phyloP scores from a whole-genome alignment of 768 basidiomycete species.

The Hygrophorus russula region DNA sequence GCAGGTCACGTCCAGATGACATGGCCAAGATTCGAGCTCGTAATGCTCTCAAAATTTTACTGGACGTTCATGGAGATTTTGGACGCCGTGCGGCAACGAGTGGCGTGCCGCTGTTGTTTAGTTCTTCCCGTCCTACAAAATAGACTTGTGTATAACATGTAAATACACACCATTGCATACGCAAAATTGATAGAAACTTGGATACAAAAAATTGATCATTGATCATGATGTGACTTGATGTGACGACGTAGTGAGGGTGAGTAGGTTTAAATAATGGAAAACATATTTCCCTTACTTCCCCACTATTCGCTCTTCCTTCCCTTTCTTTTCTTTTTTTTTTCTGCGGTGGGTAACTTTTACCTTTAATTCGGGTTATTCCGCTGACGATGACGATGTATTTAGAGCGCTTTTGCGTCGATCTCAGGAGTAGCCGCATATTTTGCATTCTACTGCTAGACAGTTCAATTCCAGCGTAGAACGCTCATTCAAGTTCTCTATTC shows the following conservation, averaged over 20 bases:
- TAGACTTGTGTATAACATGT: no score
- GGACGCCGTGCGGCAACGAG: constrained; percentile 43
- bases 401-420: constrained; percentile 34
- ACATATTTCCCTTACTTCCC: neutral
- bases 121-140: no score
- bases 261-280: neutral
- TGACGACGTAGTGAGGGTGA: neutral
- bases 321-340: constrained; percentile 27
- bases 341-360: constrained; percentile 26
- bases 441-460: constrained; percentile 56
- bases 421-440: constrained; percentile 24
- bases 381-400: neutral
- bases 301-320: constrained; percentile 10
- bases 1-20: constrained; percentile 60
- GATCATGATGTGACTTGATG: constrained; percentile 3
- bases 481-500: constrained; percentile 30
- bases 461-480: constrained; percentile 62
- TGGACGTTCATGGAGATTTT: constrained; percentile 88
- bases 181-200: constrained; percentile 10
- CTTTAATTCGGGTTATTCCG: no score
- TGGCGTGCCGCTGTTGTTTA: constrained; percentile 25
- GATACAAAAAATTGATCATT: constrained; percentile 16
- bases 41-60: constrained; percentile 86
- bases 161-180: neutral
- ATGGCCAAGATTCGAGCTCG: constrained; percentile 83